A percentile compares a stretch with the other conserved stretches of the same genome.
Conservation (phyloP, 139 green algal species). For the Coelastrella sp. region DNA sequence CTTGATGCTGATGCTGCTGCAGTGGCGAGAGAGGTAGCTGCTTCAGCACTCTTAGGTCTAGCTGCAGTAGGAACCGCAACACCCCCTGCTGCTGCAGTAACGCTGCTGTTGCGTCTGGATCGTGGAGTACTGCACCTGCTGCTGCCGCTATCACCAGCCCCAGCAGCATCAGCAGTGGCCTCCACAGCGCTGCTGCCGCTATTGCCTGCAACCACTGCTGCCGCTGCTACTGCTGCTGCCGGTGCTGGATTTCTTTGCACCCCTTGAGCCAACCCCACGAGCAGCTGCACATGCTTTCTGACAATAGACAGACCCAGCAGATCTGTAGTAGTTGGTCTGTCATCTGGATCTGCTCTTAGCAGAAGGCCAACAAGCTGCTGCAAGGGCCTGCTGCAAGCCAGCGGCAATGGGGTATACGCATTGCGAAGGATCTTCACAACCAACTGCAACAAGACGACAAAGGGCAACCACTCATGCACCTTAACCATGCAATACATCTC, state of each 20-base stretch:
- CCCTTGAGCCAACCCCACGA: constrained; percentile 29
- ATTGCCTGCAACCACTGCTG: not conserved
- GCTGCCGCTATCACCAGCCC: not conserved
- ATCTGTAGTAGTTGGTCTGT: constrained; percentile 60
- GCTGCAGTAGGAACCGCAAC: not conserved
- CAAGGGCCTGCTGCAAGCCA: constrained; percentile 59
- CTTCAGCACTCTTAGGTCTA: not conserved
- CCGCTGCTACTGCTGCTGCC: constrained; percentile 5
- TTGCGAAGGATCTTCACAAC: constrained; percentile 70
- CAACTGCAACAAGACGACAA: not conserved
- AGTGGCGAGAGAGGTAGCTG: too few species aligned
- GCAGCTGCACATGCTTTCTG: constrained; percentile 55
- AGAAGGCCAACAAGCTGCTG: constrained; percentile 62
- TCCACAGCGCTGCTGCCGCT: not conserved
- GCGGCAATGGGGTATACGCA: constrained; percentile 64
- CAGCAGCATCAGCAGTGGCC: not conserved
- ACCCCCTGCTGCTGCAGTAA: not conserved
- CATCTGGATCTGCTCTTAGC: constrained; percentile 64
- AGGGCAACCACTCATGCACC: not conserved
- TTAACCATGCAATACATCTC: too few species aligned
- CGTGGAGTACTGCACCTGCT: not conserved
- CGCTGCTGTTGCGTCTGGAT: not conserved
- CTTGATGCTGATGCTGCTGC: too few species aligned
- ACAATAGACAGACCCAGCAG: constrained; percentile 57
- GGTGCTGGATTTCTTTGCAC: not conserved